Conservation (phyloP, 768 basidiomycete species). For the Amanita rimosa region DNA sequence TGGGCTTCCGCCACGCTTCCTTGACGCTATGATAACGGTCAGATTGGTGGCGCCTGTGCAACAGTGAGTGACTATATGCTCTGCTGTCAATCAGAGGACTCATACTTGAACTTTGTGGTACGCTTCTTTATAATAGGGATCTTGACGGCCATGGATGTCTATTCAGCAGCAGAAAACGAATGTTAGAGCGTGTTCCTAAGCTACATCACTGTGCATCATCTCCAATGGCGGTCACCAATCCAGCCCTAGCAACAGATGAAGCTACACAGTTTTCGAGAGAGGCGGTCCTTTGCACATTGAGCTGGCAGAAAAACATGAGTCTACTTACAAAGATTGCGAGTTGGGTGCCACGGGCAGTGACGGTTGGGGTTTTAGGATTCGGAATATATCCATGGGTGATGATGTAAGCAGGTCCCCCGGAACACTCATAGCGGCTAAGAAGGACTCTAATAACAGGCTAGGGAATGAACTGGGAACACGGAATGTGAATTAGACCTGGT, state of each 20-base stretch:
- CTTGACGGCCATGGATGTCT: slow-evolving; percentile 40
- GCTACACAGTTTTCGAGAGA: not conserved
- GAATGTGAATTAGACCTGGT: not conserved
- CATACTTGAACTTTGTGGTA: slow-evolving; percentile 93
- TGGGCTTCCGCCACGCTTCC: slow-evolving; percentile 99
- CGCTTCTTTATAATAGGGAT: slow-evolving; percentile 85
- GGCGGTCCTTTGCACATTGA: not conserved
- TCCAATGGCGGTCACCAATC: slow-evolving; percentile 20
- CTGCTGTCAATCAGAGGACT: slow-evolving; percentile 10
- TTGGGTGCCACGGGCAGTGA: slow-evolving; percentile 37
- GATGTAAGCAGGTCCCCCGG: slow-evolving; percentile 16
- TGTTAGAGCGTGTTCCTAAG: slow-evolving; percentile 1
- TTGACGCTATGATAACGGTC: slow-evolving; percentile 96
- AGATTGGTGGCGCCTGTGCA: slow-evolving; percentile 86
- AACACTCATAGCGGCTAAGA: slow-evolving; percentile 3
- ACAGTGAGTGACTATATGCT: slow-evolving; percentile 2
- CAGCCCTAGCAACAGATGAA: slow-evolving; percentile 14
- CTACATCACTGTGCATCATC: slow-evolving; percentile 16
- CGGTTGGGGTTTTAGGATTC: slow-evolving; percentile 12
- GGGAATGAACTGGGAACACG: not conserved
- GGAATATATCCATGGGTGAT: slow-evolving; percentile 11
- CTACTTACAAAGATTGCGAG: slow-evolving; percentile 43
- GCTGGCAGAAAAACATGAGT: slow-evolving; percentile 9
- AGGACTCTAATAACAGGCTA: not conserved
- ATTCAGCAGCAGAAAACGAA: not conserved